Evolutionary conservation across 108 stramenopile genomes (phyloP), one percentile per base, ranked within the genome.

Genomic region (Skeletonema grethae): DNA sequence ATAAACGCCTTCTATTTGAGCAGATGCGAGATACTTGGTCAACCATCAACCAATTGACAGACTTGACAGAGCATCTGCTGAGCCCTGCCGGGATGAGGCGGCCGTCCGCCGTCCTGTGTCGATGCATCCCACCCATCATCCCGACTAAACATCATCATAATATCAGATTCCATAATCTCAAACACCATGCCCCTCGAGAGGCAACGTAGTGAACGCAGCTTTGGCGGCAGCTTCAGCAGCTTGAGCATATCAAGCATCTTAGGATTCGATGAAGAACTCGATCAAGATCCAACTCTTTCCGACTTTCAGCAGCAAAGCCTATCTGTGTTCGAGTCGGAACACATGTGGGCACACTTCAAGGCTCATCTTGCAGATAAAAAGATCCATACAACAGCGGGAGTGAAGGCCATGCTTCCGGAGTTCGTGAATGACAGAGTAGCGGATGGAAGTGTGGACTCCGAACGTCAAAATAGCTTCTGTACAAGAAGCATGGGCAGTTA

Each of bases 281-380:
- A 53, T 22, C 7, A 24, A 1, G 18, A 9, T 22, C 22, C 18
- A 1, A 34, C 7, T n/a, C n/a, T 53, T 9, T 53, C 50, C 50
- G 50, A 53, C 16, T 53, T 22, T 8, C 50, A 53, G 22, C 50
- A 53, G 22, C 50, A 53, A 53, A 53, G 50, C n/a, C 22, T 53
- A 22, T 53, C 50, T 53, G 50, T 53, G 18, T 53, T 53, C 8
- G 50, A 53, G 7, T 53, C 50, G 50, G 50, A 53, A 53, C 45
- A 61, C 60, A 61, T 48, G 60, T 41, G 45, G 45, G 60, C 60
- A 16, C 60, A 48, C 60, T 61, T 48, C 45, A 61, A 48, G 18
- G 60, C 45, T 7, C 43, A 38, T 12, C 39, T 61, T 7, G 43
- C 60, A 48, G 29, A 61, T 1, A 61, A 45, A 0, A 35, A 48